These are phyloP conservation scores for Mycena vulgaris DNA, from an alignment of 768 basidiomycete species.

Conservation along the genomic window DNA sequence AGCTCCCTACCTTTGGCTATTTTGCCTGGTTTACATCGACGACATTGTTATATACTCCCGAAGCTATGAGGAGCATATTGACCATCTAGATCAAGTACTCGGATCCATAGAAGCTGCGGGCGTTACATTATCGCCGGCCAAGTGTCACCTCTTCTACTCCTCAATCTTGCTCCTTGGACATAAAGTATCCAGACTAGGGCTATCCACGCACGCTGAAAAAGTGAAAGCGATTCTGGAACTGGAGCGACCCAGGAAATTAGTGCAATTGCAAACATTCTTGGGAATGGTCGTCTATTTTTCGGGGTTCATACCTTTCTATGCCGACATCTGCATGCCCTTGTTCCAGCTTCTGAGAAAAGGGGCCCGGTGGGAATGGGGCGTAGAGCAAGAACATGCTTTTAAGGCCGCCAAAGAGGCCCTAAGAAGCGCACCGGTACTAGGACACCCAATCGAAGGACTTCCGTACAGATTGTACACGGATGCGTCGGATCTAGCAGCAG, in stretches of 20 bases:
- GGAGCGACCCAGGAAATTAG: not conserved
- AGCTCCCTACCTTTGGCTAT: not conserved
- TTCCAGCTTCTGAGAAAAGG: not conserved
- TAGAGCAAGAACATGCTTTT: not conserved
- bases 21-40: slow-evolving; percentile 33
- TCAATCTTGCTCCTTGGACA: not conserved
- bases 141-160: not conserved
- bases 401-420: not conserved
- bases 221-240: not conserved
- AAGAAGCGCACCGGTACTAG: not conserved
- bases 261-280: slow-evolving; percentile 40
- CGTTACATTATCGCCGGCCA: not conserved
- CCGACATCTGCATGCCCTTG: slow-evolving; percentile 35
- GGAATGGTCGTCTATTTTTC: slow-evolving; percentile 49
- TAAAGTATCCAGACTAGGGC: not conserved
- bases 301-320: slow-evolving; percentile 45
- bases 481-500: not conserved
- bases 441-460: not conserved
- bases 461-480: not conserved
- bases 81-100: not conserved
- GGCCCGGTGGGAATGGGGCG: not conserved
- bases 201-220: not conserved
- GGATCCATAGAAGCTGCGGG: not conserved
- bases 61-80: not conserved
- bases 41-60: slow-evolving; percentile 20